A percentile compares a stretch with the other conserved stretches of the same genome.
Conservation (phyloP, 371 early-diverging fungal species). For the Funneliformis caledonium region DNA sequence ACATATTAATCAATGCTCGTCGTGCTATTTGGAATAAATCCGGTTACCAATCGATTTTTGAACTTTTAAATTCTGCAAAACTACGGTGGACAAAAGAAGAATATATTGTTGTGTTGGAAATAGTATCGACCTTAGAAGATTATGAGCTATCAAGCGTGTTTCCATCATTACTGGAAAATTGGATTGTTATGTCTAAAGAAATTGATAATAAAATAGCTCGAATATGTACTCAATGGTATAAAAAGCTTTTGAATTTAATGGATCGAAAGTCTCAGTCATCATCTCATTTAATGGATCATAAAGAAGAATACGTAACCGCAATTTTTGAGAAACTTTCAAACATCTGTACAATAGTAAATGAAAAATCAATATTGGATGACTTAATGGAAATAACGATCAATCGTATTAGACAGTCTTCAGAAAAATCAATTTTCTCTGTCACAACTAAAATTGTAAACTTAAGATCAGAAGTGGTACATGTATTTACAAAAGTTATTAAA, state of each 20-base stretch:
- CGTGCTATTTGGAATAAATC: not conserved
- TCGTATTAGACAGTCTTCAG: not conserved
- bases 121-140: not conserved
- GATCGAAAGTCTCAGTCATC: too few species aligned
- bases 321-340: not conserved
- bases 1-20: not conserved
- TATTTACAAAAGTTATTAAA: not conserved
- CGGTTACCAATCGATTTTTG: not conserved
- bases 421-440: not conserved
- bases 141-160: not conserved
- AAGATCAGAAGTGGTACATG: too few species aligned
- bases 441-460: not conserved
- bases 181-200: not conserved
- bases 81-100: slow-evolving; percentile 11
- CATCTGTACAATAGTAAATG: slow-evolving; percentile 1
- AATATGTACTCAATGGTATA: slow-evolving; percentile 29
- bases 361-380: not conserved
- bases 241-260: not conserved
- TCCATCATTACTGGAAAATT: not conserved
- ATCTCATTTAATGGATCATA: not conserved
- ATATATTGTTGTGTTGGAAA: not conserved
- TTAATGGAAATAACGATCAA: not conserved
- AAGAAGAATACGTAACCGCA: not conserved
- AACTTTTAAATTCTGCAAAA: not conserved
- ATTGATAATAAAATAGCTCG: not conserved